Evolutionary conservation across 352 stramenopile species (phyloP).

Genomic region (Pythium graminicola): DNA sequence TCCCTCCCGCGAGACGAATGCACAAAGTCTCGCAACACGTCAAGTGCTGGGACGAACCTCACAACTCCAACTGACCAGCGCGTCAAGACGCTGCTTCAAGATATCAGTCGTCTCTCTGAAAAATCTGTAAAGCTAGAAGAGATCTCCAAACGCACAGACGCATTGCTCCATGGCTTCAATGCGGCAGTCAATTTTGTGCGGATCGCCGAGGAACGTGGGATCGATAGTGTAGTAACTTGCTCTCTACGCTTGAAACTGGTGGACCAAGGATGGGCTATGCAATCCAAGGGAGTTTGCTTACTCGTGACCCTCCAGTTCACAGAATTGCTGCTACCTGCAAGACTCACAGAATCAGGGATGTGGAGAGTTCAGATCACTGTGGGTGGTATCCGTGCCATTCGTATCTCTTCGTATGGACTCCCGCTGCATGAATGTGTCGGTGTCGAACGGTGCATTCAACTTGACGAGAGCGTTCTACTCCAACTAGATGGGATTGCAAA

Average conservation of each 20-base stretch:
- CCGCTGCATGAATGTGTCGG: constrained; percentile 9
- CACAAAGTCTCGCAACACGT: neutral
- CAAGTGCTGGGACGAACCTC: neutral
- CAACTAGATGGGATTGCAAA: constrained; percentile 5
- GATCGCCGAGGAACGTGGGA: constrained; percentile 7
- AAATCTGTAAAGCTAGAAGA: neutral
- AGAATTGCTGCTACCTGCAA: neutral
- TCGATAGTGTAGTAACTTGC: constrained; percentile 4
- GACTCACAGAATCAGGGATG: neutral
- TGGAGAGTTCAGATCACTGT: constrained; percentile 12
- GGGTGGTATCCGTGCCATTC: neutral
- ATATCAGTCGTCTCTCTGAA: constrained; percentile 11
- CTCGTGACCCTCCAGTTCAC: constrained; percentile 1
- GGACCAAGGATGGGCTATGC: constrained; percentile 10
- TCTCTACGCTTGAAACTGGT: constrained; percentile 6
- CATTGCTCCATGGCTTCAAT: constrained; percentile 34
- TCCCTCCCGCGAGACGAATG: neutral
- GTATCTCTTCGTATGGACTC: constrained; percentile 11
- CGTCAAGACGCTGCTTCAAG: constrained; percentile 13
- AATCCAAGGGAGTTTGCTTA: constrained; percentile 7
- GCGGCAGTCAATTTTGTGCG: constrained; percentile 40
- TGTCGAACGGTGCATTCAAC: neutral
- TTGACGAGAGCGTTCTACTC: constrained; percentile 18
- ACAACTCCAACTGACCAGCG: neutral
- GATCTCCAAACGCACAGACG: constrained; percentile 34